These are phyloP conservation scores for Pisolithus marmoratus DNA, from an alignment of 768 basidiomycete species.

Conservation along the genomic window DNA sequence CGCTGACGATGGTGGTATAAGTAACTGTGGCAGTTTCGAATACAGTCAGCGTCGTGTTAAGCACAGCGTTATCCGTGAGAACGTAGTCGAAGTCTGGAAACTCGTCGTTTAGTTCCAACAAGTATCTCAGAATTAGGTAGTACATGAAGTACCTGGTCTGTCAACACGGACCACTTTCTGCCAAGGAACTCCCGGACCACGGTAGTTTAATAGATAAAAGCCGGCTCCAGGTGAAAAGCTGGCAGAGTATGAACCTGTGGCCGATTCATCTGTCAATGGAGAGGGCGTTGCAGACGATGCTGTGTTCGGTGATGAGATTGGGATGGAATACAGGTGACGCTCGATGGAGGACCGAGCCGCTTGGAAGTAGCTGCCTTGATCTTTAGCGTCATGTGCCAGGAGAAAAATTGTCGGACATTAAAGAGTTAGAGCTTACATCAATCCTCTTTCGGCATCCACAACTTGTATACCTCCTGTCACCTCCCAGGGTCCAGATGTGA, in stretches of 20 bases:
- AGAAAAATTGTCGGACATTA: constrained; percentile 25
- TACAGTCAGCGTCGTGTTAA: constrained; percentile 57
- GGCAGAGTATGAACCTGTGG: constrained; percentile 55
- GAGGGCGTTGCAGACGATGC: constrained; percentile 32
- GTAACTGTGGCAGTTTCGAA: constrained; percentile 70
- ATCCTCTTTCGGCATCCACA: constrained; percentile 58
- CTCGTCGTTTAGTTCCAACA: neutral
- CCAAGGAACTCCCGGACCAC: constrained; percentile 82
- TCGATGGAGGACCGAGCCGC: constrained; percentile 82
- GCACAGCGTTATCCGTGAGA: constrained; percentile 63
- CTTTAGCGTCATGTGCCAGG: constrained; percentile 17
- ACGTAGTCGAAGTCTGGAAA: constrained; percentile 53
- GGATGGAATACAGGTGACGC: constrained; percentile 77
- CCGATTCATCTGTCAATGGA: constrained; percentile 45
- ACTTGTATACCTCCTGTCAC: constrained; percentile 70
- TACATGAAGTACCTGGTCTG: constrained; percentile 34
- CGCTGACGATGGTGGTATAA: constrained; percentile 68
- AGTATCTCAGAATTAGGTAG: neutral
- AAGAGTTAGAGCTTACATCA: constrained; percentile 55
- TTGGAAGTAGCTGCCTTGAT: constrained; percentile 67
- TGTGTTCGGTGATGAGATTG: constrained; percentile 50
- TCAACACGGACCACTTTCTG: constrained; percentile 67
- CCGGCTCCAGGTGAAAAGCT: constrained; percentile 82
- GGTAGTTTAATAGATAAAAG: constrained; percentile 76
- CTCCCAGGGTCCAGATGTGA: constrained; percentile 90